Conservation (phyloP, 2,329 filamentous ascomycete species). For the Cladosporium velox region DNA sequence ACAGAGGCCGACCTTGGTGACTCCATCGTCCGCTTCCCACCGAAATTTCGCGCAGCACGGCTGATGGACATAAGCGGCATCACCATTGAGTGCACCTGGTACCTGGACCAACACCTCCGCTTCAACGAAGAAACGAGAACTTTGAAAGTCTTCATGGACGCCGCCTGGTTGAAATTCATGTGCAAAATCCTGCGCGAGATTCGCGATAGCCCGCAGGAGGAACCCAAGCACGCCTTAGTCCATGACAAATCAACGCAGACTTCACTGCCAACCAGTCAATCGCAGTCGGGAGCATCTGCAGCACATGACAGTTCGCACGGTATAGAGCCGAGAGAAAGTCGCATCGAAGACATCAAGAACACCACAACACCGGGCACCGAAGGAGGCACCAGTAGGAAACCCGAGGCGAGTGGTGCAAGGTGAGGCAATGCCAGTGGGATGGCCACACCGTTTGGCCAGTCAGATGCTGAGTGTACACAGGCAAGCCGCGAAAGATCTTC, state of each 20-base stretch:
- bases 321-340: no score
- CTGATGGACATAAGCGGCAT: constrained; percentile 1
- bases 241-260: background rate
- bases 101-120: constrained; percentile 2
- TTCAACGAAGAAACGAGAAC: constrained; percentile 9
- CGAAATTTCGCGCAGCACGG: background rate
- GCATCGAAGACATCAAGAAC: background rate
- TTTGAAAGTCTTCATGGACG: constrained; percentile 2
- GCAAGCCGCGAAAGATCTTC: background rate
- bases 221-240: background rate
- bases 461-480: background rate
- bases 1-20: background rate
- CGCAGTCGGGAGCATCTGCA: no score
- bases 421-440: background rate
- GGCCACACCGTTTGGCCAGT: no score
- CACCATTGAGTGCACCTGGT: background rate
- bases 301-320: no score
- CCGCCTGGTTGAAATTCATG: background rate
- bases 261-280: background rate
- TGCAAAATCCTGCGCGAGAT: background rate
- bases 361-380: background rate
- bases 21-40: background rate
- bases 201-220: background rate
- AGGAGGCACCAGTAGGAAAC: background rate
- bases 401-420: background rate